Evolutionary conservation across 108 stramenopile genomes (phyloP), one percentile per base, ranked within the genome.

Genomic region (Phaeodactylum tricornutum): DNA sequence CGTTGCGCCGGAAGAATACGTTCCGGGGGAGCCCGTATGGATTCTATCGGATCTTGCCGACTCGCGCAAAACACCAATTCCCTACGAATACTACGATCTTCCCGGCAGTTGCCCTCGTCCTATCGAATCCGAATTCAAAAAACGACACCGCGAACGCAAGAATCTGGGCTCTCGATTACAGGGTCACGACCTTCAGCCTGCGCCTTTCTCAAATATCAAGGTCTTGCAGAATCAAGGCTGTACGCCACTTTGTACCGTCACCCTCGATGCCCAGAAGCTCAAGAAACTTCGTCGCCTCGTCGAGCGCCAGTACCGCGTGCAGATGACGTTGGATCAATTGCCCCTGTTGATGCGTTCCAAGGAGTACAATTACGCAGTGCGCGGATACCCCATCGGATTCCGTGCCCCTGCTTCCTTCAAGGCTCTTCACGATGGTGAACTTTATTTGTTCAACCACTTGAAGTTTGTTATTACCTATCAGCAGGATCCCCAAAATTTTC

Each of bases 11-110:
- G 75, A 81, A 42, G 60, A 76, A 15, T 89, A 80, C 59, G 11
- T 0, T 2, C 44, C 47, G 12, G 64, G 60, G 29, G 78, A 79
- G 29, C 63, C 64, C 28, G 57, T 89, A 5, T 64, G 58, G 11
- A 72, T 84, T 58, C 77, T 73, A 40, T 77, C 77, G 12, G 89
- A 92, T 47, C 47, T 75, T 17, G 81, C 85, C 20, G 71, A 79
- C 30, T 74, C 72, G 36, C 62, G 71, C 40, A 87, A 85, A 60
- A 87, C 85, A 12, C 94, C 96, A 54, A 64, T 96, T 22, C 97
- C 97, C 17, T 94, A 77, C 62, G 87, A 91, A 45, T 97, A 91
- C 52, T 97, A 98, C 72, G 79, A 90, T 43, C 65, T 97, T 29
- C 81, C 85, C 55, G 58, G 61, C 6, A n/a, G n/a, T n/a, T 98